Evolutionary conservation across 1,139 yeast genomes (phyloP).

Genomic region (Blastobotrys raffinosifermentans): DNA sequence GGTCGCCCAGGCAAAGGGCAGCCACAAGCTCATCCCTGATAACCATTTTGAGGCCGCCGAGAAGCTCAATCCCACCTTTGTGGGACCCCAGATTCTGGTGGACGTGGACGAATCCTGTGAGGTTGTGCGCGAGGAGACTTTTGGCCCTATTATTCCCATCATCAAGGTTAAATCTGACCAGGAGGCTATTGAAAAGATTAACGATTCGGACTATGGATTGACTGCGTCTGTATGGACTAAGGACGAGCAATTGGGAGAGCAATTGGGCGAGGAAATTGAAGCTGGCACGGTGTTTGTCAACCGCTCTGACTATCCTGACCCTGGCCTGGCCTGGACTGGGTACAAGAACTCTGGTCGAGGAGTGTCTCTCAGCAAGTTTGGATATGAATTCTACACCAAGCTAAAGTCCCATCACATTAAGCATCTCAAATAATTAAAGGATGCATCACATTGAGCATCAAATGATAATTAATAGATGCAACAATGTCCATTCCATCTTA

Average conservation of each 20-base stretch:
- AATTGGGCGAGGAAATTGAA: slow-evolving; percentile 60
- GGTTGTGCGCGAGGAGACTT: slow-evolving; percentile 73
- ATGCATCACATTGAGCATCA: too few species aligned
- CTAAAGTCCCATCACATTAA: slow-evolving; percentile 36
- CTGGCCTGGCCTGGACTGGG: slow-evolving; percentile 78
- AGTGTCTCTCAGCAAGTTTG: slow-evolving; percentile 31
- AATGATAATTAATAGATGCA: too few species aligned
- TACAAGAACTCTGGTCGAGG: slow-evolving; percentile 81
- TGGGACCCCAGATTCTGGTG: slow-evolving; percentile 73
- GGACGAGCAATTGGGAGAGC: slow-evolving; percentile 45
- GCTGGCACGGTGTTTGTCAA: slow-evolving; percentile 88
- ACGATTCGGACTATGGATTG: slow-evolving; percentile 42
- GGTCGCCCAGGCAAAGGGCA: slow-evolving; percentile 70
- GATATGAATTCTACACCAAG: slow-evolving; percentile 32
- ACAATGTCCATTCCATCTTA: too few species aligned
- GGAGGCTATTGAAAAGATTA: slow-evolving; percentile 34
- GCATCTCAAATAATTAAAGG: slow-evolving; percentile 10
- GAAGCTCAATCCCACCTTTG: slow-evolving; percentile 57
- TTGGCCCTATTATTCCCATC: slow-evolving; percentile 45
- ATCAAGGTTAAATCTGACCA: slow-evolving; percentile 36
- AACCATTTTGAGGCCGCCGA: slow-evolving; percentile 38
- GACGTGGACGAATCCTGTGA: slow-evolving; percentile 62
- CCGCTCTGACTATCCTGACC: slow-evolving; percentile 77
- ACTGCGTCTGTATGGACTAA: slow-evolving; percentile 53
- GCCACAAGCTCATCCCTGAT: slow-evolving; percentile 67